A percentile compares a stretch with the other conserved stretches of the same genome.
Evolutionary conservation across 2,329 filamentous ascomycete species (phyloP).

Genomic region (Byssothecium circinans): DNA sequence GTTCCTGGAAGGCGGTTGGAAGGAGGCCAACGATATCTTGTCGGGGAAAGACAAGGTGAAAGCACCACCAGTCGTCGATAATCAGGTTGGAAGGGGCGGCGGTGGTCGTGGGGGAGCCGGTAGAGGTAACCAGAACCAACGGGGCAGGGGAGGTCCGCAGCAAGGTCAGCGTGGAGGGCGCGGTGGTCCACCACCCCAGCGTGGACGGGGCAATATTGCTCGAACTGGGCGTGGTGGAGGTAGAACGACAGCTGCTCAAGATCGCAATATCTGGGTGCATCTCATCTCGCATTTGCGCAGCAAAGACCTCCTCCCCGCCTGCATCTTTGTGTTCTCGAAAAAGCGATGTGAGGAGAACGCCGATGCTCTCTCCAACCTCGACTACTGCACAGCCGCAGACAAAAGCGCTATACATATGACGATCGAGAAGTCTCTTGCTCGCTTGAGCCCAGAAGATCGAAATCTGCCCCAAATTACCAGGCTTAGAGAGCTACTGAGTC

Average conservation of each 20-base stretch:
- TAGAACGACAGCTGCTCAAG: constrained; percentile 85
- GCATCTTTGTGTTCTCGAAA: constrained; percentile 99
- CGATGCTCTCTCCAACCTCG: constrained; percentile 89
- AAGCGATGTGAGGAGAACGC: constrained; percentile 97
- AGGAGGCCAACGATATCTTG: constrained; percentile 81
- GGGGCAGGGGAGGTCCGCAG: constrained; percentile 49
- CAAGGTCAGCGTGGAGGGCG: constrained; percentile 49
- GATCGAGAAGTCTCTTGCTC: constrained; percentile 89
- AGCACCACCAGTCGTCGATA: constrained; percentile 56
- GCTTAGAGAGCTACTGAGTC: constrained; percentile 77
- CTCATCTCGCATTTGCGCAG: constrained; percentile 90
- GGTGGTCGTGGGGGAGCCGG: constrained; percentile 49
- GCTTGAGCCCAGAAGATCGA: constrained; percentile 87
- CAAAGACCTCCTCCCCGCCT: constrained; percentile 82
- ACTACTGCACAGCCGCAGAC: constrained; percentile 89
- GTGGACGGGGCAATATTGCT: constrained; percentile 81
- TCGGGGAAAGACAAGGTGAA: constrained; percentile 79
- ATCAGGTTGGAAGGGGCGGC: constrained; percentile 54
- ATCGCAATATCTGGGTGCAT: constrained; percentile 96
- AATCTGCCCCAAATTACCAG: constrained; percentile 89
- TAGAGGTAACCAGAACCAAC: constrained; percentile 55
- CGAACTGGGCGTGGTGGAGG: constrained; percentile 82
- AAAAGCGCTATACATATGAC: constrained; percentile 98
- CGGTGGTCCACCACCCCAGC: constrained; percentile 56
- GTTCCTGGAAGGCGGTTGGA: constrained; percentile 92